These are phyloP conservation scores for Barnettozyma populi DNA, from an alignment of 805 yeast genomes.

Conservation along the genomic window DNA sequence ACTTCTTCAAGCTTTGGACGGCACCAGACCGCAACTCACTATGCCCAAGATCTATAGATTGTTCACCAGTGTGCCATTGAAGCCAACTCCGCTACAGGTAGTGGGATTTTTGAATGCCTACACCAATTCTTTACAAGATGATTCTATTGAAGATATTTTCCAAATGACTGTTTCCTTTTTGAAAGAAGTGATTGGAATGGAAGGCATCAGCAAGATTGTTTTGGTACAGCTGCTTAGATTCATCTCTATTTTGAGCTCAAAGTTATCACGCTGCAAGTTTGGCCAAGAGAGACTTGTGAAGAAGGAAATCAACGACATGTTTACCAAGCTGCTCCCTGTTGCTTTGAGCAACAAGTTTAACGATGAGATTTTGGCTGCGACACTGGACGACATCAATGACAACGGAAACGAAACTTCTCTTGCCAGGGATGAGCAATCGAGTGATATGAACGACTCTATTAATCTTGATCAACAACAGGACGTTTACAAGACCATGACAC, in stretches of 20 bases:
- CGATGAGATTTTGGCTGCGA: slow-evolving; percentile 15
- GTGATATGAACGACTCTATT: slow-evolving; percentile 6
- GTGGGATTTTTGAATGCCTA: slow-evolving; percentile 45
- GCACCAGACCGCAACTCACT: slow-evolving; percentile 71
- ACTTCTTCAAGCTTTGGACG: slow-evolving; percentile 74
- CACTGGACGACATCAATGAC: slow-evolving; percentile 6
- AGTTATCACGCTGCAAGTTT: slow-evolving; percentile 51
- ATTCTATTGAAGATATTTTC: slow-evolving; percentile 79
- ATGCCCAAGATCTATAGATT: slow-evolving; percentile 62
- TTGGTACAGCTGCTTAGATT: slow-evolving; percentile 51
- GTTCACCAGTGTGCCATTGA: slow-evolving; percentile 26
- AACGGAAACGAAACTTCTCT: background rate
- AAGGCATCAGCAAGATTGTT: slow-evolving; percentile 38
- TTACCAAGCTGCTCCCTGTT: slow-evolving; percentile 31
- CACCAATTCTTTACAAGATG: slow-evolving; percentile 60
- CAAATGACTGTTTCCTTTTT: slow-evolving; percentile 49
- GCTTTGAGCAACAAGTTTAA: slow-evolving; percentile 24
- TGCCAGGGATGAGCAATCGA: slow-evolving; percentile 2
- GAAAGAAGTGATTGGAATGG: slow-evolving; percentile 45
- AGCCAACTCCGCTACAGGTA: slow-evolving; percentile 13
- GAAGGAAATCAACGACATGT: slow-evolving; percentile 48
- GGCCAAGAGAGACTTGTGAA: slow-evolving; percentile 56
- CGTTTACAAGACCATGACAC: slow-evolving; percentile 35
- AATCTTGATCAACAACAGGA: slow-evolving; percentile 34
- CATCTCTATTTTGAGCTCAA: slow-evolving; percentile 45